phyloP scores from a whole-genome alignment of 768 basidiomycete species.

The Suillus cothurnatus region DNA sequence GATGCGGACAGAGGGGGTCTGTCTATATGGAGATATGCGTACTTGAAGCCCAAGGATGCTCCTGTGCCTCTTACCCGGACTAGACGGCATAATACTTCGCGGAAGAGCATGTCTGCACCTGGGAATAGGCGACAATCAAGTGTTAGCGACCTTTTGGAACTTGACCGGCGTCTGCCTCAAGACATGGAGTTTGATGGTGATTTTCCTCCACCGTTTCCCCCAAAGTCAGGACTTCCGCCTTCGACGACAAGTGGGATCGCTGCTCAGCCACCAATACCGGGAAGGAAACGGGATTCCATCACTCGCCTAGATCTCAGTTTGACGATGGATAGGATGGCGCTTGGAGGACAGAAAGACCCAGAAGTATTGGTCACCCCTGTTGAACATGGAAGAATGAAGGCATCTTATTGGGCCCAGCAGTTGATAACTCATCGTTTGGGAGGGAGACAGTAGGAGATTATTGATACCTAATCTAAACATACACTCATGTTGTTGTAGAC shows the following conservation, averaged over 20 bases:
- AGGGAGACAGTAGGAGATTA: conserved; percentile 49
- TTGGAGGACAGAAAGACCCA: conserved; percentile 50
- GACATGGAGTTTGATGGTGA: conserved; percentile 37
- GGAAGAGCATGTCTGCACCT: conserved; percentile 40
- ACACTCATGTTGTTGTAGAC: conserved; percentile 11
- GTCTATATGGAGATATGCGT: conserved; percentile 74
- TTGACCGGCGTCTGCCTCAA: conserved; percentile 39
- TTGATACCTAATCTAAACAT: background rate
- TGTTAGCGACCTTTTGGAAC: conserved; percentile 34
- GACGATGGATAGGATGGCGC: conserved; percentile 69
- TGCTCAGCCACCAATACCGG: conserved; percentile 54
- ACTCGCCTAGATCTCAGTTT: conserved; percentile 58
- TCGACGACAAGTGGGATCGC: conserved; percentile 58
- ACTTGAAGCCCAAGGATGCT: conserved; percentile 59
- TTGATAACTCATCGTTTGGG: conserved; percentile 52
- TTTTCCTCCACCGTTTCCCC: conserved; percentile 28
- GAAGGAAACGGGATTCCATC: conserved; percentile 42
- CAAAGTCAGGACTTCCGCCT: conserved; percentile 48
- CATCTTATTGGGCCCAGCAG: conserved; percentile 73
- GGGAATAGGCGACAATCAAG: conserved; percentile 43
- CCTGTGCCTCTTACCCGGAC: conserved; percentile 42
- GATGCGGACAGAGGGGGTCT: conserved; percentile 53
- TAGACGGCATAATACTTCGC: conserved; percentile 26
- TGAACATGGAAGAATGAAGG: conserved; percentile 68
- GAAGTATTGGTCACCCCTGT: conserved; percentile 43